Evolutionary conservation across 2,329 filamentous ascomycete species (phyloP), one percentile per base, ranked within the genome.

Genomic region (Curvularia lunata): DNA sequence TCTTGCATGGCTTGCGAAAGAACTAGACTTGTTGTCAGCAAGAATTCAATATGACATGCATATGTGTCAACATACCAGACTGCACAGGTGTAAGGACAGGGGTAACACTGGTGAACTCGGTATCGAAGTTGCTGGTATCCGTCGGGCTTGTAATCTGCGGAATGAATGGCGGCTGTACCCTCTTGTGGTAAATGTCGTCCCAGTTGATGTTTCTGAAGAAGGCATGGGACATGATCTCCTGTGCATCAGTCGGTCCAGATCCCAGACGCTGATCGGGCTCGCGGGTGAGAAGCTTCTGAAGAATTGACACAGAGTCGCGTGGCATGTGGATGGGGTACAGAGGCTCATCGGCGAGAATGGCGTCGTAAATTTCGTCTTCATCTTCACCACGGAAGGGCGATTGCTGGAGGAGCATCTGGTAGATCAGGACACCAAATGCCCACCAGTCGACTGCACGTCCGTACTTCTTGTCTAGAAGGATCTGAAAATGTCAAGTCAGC

Each of bases 101-200:
- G 41, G 95, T 99, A 53, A 99, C 95, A 74, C 94, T 98, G 1
- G 95, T 99, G 76, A 99, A 99, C 77, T 99, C 95, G 46, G 91
- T 92, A 76, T 99, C 95, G 78, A 99, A 99, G 81, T 99, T 99
- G 84, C 93, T 97, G n/a, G 95, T 99, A 81, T 99, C 95, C 42
- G 95, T 97, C 8, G 93, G 86, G 75, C 86, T 96, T 79, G 90
- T 95, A 71, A 99, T 96, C 37, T 87, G 86, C 18, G 95, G 95
- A 77, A 93, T 79, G 82, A 97, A 98, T 0, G 95, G 95, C 52
- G 95, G 90, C 52, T 88, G 85, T 19, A 97, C 87, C 34, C 92
- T 87, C 86, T 98, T 99, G 81, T 97, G 86, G 78, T 97, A 98
- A 61, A 99, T 92, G 74, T 99, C 95, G 65, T 99, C 95, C 95